Percentiles rank a stretch among this genome's conserved stretches.
Evolutionary conservation across 257 asterid species (phyloP).

Genomic region (Solanum bulbocastanum): DNA sequence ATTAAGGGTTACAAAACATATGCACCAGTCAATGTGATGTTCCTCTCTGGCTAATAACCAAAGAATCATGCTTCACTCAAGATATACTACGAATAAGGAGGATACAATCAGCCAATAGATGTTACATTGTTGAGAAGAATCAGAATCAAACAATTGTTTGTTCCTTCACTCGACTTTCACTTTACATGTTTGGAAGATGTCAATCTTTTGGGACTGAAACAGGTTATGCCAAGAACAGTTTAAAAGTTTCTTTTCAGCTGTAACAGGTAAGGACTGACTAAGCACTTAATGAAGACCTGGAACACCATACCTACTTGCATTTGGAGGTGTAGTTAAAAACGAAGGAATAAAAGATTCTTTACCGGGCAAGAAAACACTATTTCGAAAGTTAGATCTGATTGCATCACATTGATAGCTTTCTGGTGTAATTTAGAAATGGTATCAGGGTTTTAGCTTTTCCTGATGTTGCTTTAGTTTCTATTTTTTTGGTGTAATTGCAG

Average conservation of each 20-base stretch:
- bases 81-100: neutral
- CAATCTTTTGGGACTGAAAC: neutral
- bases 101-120: neutral
- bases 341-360: neutral
- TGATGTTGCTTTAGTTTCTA: neutral
- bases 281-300: neutral
- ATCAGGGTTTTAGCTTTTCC: neutral
- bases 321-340: neutral
- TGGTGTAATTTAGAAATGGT: neutral
- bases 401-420: neutral
- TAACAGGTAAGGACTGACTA: neutral
- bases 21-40: neutral
- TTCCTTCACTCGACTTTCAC: neutral
- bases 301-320: neutral
- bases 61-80: neutral
- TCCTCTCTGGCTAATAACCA: neutral
- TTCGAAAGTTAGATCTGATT: neutral
- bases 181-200: neutral
- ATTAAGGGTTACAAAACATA: neutral
- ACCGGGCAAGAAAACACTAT: neutral
- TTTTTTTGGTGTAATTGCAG: neutral
- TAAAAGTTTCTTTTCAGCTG: neutral
- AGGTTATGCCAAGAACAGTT: neutral
- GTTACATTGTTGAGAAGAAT: neutral
- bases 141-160: neutral